phyloP scores from a whole-genome alignment of 441 rosid species.

The Adansonia gregorii region DNA sequence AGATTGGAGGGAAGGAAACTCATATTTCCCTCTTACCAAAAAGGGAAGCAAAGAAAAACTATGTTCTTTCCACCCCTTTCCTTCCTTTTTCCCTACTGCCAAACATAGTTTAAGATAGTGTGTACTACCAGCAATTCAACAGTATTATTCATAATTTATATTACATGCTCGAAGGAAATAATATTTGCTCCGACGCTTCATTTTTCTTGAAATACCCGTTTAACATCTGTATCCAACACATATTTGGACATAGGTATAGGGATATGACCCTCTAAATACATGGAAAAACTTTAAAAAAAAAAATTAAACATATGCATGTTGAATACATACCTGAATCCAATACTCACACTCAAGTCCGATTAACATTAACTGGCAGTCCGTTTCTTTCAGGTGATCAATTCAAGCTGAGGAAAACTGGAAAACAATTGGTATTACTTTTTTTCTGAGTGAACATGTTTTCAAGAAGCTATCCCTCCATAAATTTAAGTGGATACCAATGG shows the following conservation, averaged over 20 bases:
- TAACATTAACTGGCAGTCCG: background rate
- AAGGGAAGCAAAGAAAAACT: background rate
- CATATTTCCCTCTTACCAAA: background rate
- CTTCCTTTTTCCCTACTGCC: background rate
- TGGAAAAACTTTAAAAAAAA: too few relatives aligned
- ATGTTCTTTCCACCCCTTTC: background rate
- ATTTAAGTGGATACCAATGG: background rate
- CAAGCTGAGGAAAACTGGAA: slow-evolving; percentile 15
- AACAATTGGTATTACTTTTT: background rate
- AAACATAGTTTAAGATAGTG: background rate
- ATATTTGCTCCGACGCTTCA: background rate
- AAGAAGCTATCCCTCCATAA: background rate
- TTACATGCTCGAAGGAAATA: slow-evolving; percentile 18
- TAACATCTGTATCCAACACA: too few relatives aligned
- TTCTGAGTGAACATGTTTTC: background rate
- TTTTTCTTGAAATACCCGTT: too few relatives aligned
- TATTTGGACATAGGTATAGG: too few relatives aligned
- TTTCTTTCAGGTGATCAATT: background rate
- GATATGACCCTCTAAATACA: too few relatives aligned
- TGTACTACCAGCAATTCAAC: background rate
- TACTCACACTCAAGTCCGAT: too few relatives aligned
- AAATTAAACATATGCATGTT: too few relatives aligned
- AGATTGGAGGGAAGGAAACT: background rate
- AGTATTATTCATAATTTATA: background rate
- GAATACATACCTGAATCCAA: too few relatives aligned